Evolutionary conservation across 352 stramenopile species (phyloP).

Genomic region (Globisporangium nodosum): DNA sequence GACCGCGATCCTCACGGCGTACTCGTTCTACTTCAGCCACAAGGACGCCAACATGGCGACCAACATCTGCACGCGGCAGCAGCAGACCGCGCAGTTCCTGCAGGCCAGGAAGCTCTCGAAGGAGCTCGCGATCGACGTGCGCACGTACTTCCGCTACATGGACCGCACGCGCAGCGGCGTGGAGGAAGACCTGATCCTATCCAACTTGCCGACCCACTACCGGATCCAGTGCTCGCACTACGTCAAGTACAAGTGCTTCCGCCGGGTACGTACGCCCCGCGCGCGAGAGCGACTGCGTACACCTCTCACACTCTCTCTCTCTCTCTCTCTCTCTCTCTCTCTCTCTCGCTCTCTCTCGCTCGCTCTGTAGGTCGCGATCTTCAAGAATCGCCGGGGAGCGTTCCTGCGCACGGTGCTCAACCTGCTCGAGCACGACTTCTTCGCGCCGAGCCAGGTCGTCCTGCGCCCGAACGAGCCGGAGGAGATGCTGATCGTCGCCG

Average conservation of each 20-base stretch:
- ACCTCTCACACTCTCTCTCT: not conserved
- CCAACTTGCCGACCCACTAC: constrained; percentile 42
- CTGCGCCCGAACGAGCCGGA: constrained; percentile 25
- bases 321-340: not conserved
- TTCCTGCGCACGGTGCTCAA: constrained; percentile 48
- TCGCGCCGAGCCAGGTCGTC: constrained; percentile 32
- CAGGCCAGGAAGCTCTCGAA: constrained; percentile 26
- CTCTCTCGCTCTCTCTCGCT: not conserved
- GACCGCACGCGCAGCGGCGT: constrained; percentile 54
- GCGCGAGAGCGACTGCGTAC: too few species aligned
- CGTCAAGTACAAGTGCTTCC: constrained; percentile 42
- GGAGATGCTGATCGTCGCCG: constrained; percentile 49
- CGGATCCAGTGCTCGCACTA: constrained; percentile 44
- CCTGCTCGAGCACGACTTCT: constrained; percentile 40
- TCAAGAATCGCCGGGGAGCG: constrained; percentile 35
- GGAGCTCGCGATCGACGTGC: constrained; percentile 25
- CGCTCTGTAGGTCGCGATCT: constrained; percentile 27
- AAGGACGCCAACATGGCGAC: constrained; percentile 53
- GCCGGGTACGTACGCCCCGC: constrained; percentile 10
- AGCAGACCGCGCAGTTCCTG: constrained; percentile 52
- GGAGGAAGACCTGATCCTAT: constrained; percentile 44
- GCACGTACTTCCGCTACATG: constrained; percentile 72
- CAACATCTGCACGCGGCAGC: constrained; percentile 56
- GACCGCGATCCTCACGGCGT: constrained; percentile 60
- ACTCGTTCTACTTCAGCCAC: constrained; percentile 67